Evolutionary conservation across 2,329 filamentous ascomycete genomes (phyloP).

Genomic region (Dendrostoma leiphaemia): DNA sequence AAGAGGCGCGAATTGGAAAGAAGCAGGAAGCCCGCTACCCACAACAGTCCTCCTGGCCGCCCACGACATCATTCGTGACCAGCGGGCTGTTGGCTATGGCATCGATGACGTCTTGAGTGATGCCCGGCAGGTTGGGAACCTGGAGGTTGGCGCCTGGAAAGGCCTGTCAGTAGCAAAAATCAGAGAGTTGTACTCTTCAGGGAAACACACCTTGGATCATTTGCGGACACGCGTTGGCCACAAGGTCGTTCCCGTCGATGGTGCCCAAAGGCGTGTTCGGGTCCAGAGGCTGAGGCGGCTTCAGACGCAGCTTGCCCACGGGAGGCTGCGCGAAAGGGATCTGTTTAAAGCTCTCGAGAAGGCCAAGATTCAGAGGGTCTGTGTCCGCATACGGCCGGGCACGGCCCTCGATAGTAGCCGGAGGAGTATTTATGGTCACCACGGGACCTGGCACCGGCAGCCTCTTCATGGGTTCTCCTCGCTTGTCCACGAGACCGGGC

Average conservation of each 20-base stretch:
- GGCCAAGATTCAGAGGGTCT: neutral
- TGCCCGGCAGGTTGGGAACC: neutral
- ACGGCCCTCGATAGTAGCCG: neutral
- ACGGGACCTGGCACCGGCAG: neutral
- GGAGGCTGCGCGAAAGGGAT: constrained; percentile 12
- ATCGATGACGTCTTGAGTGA: neutral
- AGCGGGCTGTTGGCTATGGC: neutral
- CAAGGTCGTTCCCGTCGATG: neutral
- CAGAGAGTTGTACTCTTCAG: too few species aligned
- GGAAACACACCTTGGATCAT: too few species aligned
- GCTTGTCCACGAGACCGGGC: neutral
- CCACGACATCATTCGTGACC: neutral
- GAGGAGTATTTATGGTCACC: neutral
- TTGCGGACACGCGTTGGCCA: neutral
- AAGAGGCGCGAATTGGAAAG: too few species aligned
- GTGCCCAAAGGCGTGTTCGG: neutral
- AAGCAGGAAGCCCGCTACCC: too few species aligned
- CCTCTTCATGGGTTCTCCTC: neutral
- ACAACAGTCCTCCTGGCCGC: constrained; percentile 5
- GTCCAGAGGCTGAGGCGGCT: constrained; percentile 2
- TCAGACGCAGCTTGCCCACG: constrained; percentile 1
- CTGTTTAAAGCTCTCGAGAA: neutral
- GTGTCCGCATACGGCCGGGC: neutral
- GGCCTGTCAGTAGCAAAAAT: neutral
- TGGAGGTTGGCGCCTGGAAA: neutral